phyloP scores from a whole-genome alignment of 75 land plant genomes.

The Sequoiadendron giganteum region DNA sequence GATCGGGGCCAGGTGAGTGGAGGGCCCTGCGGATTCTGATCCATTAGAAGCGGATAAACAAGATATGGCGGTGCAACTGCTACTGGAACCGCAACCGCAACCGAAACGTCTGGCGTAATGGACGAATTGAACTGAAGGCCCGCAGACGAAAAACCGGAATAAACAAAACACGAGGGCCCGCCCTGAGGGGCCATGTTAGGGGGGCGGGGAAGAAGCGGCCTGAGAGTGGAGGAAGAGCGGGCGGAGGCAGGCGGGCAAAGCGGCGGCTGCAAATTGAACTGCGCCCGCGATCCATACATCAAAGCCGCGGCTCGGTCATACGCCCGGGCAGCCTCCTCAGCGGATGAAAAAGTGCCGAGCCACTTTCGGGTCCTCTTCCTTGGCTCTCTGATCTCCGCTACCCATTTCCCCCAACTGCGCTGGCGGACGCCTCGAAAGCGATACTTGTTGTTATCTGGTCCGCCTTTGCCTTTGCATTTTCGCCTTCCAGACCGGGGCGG shows the following conservation, averaged over 20 bases:
- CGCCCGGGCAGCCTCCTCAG: constrained; percentile 63
- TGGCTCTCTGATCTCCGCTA: constrained; percentile 68
- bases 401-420: constrained; percentile 62
- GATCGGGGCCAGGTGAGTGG: neutral
- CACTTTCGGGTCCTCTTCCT: constrained; percentile 47
- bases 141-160: neutral
- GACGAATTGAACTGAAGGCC: neutral
- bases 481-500: neutral
- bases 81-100: neutral
- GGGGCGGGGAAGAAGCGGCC: constrained; percentile 5
- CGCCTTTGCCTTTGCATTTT: constrained; percentile 11
- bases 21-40: neutral
- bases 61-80: neutral
- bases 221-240: neutral
- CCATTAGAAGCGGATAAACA: neutral
- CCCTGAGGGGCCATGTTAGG: neutral
- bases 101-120: neutral
- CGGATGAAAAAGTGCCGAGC: constrained; percentile 63
- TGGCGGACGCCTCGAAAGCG: constrained; percentile 9
- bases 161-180: neutral
- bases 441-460: constrained; percentile 9
- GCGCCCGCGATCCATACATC: constrained; percentile 56
- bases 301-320: constrained; percentile 62
- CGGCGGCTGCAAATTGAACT: constrained; percentile 43
- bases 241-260: neutral